These are phyloP conservation scores for Primulina huaijiensis DNA, from an alignment of 257 asterid genomes.

Conservation along the genomic window DNA sequence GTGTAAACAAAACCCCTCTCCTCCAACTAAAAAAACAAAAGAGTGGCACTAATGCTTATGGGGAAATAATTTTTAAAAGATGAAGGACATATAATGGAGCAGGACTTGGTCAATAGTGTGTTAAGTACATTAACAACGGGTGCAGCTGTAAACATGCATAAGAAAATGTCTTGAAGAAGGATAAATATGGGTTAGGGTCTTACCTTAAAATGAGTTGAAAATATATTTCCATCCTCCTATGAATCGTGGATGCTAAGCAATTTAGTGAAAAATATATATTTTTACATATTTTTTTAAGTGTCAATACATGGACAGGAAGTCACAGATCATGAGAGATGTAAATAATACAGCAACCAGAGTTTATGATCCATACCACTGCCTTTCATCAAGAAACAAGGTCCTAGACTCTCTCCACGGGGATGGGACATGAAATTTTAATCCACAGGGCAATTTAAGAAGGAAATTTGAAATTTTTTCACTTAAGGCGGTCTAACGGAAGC, in stretches of 20 bases:
- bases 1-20: too few relatives aligned
- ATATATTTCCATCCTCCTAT: neutral
- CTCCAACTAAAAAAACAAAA: neutral
- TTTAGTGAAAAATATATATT: slow-evolving; percentile 8
- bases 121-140: slow-evolving; percentile 11
- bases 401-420: slow-evolving; percentile 21
- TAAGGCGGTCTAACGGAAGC: too few relatives aligned
- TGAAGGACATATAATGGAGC: slow-evolving; percentile 17
- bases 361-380: slow-evolving; percentile 21
- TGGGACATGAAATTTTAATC: too few relatives aligned
- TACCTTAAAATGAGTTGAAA: slow-evolving; percentile 20
- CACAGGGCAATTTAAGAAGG: too few relatives aligned
- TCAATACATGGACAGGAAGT: slow-evolving; percentile 15
- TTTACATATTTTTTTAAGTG: neutral
- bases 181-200: slow-evolving; percentile 6
- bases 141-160: slow-evolving; percentile 10
- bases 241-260: slow-evolving; percentile 24
- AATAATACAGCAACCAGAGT: slow-evolving; percentile 12
- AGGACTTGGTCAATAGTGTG: slow-evolving; percentile 17
- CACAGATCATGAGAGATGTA: slow-evolving; percentile 1
- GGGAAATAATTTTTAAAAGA: neutral
- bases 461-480: too few relatives aligned
- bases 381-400: slow-evolving; percentile 33
- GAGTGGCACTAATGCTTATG: neutral
- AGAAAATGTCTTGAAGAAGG: slow-evolving; percentile 7